Percentiles rank a stretch among this genome's conserved stretches.
Conservation (phyloP, 192 early-diverging fungal genomes). For the Phycomyces nitens region DNA sequence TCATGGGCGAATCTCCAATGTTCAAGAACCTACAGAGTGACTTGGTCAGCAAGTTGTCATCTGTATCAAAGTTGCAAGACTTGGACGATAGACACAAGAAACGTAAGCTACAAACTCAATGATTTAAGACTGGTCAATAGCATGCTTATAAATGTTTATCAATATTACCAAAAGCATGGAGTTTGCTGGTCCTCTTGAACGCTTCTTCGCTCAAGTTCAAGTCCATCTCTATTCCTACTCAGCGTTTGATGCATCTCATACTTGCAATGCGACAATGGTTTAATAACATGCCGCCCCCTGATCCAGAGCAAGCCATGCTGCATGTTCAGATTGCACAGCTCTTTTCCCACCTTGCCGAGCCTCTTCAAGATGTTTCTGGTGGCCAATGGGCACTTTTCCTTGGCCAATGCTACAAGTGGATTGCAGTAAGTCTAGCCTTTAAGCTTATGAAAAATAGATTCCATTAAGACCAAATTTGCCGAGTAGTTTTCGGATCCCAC, state of each 20-base stretch:
- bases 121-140: too few relatives aligned
- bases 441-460: background rate
- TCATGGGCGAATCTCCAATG: conserved; percentile 6
- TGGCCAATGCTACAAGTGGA: conserved; percentile 19
- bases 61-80: conserved; percentile 14
- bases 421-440: conserved; percentile 22
- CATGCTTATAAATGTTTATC: too few relatives aligned
- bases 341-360: conserved; percentile 27
- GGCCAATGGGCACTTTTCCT: conserved; percentile 46
- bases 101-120: background rate
- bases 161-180: conserved; percentile 15
- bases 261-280: conserved; percentile 31
- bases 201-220: conserved; percentile 17
- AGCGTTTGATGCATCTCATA: conserved; percentile 39
- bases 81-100: background rate
- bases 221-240: conserved; percentile 31
- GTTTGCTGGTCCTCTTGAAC: conserved; percentile 24
- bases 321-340: conserved; percentile 32
- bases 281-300: background rate
- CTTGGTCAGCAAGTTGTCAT: conserved; percentile 19
- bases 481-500: conserved; percentile 10
- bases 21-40: conserved; percentile 31
- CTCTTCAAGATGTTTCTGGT: conserved; percentile 43
- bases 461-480: background rate
- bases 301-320: background rate